A percentile compares a stretch with the other conserved stretches of the same genome.
Evolutionary conservation across 208 protist species (phyloP).

Genomic region (Trypanosomatidae sp.): DNA sequence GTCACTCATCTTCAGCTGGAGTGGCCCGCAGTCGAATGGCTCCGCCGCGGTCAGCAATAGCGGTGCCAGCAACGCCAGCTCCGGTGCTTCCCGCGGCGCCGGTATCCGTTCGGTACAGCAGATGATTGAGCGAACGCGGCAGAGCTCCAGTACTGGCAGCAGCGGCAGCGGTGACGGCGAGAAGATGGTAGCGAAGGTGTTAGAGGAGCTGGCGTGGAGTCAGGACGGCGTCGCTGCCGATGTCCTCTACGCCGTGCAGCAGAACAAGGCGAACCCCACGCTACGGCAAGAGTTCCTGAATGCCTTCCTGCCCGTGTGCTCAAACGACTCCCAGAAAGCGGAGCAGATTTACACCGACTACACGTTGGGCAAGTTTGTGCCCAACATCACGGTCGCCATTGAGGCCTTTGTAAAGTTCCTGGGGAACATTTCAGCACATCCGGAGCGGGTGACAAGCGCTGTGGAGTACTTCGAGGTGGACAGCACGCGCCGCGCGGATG

Average conservation of each 20-base stretch:
- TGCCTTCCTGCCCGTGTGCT: conserved; percentile 74
- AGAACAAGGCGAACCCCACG: conserved; percentile 58
- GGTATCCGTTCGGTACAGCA: conserved; percentile 18
- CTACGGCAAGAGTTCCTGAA: conserved; percentile 81
- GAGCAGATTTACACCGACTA: conserved; percentile 67
- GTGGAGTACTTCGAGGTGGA: conserved; percentile 50
- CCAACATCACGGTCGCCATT: conserved; percentile 78
- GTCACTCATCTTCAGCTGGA: conserved; percentile 71
- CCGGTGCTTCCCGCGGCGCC: conserved; percentile 19
- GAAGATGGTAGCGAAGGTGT: conserved; percentile 71
- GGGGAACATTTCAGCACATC: conserved; percentile 36
- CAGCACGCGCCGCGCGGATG: conserved; percentile 21
- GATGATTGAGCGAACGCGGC: background rate
- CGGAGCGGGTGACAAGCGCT: conserved; percentile 28
- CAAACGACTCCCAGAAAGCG: conserved; percentile 50
- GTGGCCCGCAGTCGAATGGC: conserved; percentile 34
- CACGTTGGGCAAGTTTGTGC: conserved; percentile 79
- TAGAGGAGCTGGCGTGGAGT: conserved; percentile 64
- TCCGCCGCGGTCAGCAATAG: conserved; percentile 8
- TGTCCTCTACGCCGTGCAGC: conserved; percentile 69
- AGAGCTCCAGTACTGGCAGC: background rate
- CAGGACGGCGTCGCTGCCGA: conserved; percentile 83
- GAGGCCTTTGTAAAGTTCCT: conserved; percentile 80
- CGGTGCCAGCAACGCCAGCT: conserved; percentile 6
- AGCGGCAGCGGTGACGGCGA: conserved; percentile 12